Conservation (phyloP, 208 protist genomes). For the Acanthamoeba castellanii region DNA sequence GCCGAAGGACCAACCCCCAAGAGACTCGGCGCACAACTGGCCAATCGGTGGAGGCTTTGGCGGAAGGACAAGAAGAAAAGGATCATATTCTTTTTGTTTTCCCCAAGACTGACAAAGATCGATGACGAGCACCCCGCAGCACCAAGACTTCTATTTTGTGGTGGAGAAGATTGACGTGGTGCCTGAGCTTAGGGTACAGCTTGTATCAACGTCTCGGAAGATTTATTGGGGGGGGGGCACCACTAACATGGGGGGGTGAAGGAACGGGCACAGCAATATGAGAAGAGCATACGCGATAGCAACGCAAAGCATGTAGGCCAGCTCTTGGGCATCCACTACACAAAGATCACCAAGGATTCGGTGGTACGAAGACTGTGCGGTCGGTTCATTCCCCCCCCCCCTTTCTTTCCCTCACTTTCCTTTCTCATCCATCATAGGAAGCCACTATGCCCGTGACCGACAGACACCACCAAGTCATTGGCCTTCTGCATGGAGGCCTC, state of each 20-base stretch:
- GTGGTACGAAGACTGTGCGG: neutral
- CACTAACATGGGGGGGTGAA: neutral
- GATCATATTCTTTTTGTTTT: too few relatives aligned
- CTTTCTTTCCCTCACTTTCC: neutral
- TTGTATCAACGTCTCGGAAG: neutral
- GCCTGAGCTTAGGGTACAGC: neutral
- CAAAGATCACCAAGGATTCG: neutral
- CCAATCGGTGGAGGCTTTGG: too few relatives aligned
- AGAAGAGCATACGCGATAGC: neutral
- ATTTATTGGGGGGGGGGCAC: neutral
- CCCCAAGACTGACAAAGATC: too few relatives aligned
- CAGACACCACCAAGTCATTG: conserved; percentile 21
- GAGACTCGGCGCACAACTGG: too few relatives aligned
- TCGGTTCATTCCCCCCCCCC: neutral
- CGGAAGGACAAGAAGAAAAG: too few relatives aligned
- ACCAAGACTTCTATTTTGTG: conserved; percentile 18
- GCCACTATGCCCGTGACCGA: conserved; percentile 10
- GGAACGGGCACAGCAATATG: neutral
- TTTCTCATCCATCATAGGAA: neutral
- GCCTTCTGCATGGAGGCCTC: neutral
- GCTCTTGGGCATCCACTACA: conserved; percentile 29
- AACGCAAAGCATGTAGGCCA: neutral
- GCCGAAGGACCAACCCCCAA: too few relatives aligned
- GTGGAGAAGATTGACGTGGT: conserved; percentile 5
- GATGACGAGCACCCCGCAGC: neutral